Evolutionary conservation across 2,329 filamentous ascomycete species (phyloP), one percentile per base, ranked within the genome.

Genomic region (Epichloe sibirici): DNA sequence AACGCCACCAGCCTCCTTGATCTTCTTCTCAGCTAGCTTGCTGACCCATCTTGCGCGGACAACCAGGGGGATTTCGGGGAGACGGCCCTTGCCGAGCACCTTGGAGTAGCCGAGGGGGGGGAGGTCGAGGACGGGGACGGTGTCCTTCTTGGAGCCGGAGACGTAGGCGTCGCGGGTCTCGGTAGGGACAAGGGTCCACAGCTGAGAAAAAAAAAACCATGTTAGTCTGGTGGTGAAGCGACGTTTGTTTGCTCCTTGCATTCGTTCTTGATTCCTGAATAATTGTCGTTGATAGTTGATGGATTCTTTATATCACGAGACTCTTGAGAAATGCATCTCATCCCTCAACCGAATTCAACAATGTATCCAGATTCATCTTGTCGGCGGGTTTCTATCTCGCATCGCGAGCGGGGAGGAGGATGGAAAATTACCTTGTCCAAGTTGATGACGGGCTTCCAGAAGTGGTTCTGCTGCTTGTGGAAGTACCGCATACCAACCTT

Each of bases 361-460:
- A 39, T 11, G 28, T 1, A 23, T 48, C 17, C 21, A 5, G 11
- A 23, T 35, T 6, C n/a, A 8, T 23, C 6, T 21, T 15, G 39
- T 48, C 21, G 6, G 21, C 42, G 17, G 17, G 4, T 44, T 44
- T 35, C 35, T 21, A 39, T 34, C 44, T 43, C 13, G 43, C 46
- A 39, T 40, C 35, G 53, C 48, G 23, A 42, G n/a, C 17, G 7
- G 39, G 25, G 49, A 48, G 55, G 34, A 46, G 56, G 42, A 31
- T 31, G 28, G 43, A 53, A 58, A 66, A 65, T 61, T 71, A 91
- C 87, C 87, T 97, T 98, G 78, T 97, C 93, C 66, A 98, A 79
- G 82, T 98, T 98, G 85, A 98, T 86, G 66, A 89, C 82, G 62
- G 93, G 93, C 81, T 95, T 96, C 93, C 91, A 98, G 82, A 91